Evolutionary conservation across 768 basidiomycete species (phyloP).

Genomic region (Pilatotrama ljubarskyi): DNA sequence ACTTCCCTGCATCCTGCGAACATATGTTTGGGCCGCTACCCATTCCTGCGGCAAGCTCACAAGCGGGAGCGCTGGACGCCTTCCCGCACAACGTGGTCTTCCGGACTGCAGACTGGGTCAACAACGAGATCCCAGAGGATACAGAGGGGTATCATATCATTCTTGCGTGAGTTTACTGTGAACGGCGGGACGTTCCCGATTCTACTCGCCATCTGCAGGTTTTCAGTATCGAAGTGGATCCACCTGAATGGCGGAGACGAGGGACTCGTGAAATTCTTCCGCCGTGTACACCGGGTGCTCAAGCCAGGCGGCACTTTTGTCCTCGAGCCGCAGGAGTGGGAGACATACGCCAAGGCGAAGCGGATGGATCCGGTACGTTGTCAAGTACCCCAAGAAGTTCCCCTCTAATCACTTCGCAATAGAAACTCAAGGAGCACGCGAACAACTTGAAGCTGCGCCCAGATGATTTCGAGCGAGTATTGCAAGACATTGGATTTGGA

Average conservation of each 20-base stretch:
- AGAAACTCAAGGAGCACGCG: slow-evolving; percentile 63
- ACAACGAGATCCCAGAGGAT: slow-evolving; percentile 54
- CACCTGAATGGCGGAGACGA: slow-evolving; percentile 81
- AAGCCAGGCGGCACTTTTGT: slow-evolving; percentile 67
- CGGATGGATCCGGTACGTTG: slow-evolving; percentile 58
- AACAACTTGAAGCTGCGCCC: slow-evolving; percentile 60
- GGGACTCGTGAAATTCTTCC: slow-evolving; percentile 69
- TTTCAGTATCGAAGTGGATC: slow-evolving; percentile 92
- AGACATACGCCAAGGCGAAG: slow-evolving; percentile 76
- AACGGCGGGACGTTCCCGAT: neutral
- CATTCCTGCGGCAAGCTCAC: slow-evolving; percentile 47
- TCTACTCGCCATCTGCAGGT: slow-evolving; percentile 41
- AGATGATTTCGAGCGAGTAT: slow-evolving; percentile 54
- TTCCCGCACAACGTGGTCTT: slow-evolving; percentile 86
- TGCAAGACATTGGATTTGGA: slow-evolving; percentile 65
- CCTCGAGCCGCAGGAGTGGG: slow-evolving; percentile 85
- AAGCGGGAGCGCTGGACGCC: slow-evolving; percentile 25
- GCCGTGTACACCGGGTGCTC: slow-evolving; percentile 55
- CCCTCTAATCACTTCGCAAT: neutral
- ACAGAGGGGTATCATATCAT: slow-evolving; percentile 71
- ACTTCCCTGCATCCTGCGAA: slow-evolving; percentile 79
- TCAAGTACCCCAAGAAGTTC: neutral
- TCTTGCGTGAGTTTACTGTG: slow-evolving; percentile 57
- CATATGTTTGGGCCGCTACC: slow-evolving; percentile 77
- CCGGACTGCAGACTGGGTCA: slow-evolving; percentile 73